Conservation (phyloP, 164 flowering plant species). For the Vitis amurensis region DNA sequence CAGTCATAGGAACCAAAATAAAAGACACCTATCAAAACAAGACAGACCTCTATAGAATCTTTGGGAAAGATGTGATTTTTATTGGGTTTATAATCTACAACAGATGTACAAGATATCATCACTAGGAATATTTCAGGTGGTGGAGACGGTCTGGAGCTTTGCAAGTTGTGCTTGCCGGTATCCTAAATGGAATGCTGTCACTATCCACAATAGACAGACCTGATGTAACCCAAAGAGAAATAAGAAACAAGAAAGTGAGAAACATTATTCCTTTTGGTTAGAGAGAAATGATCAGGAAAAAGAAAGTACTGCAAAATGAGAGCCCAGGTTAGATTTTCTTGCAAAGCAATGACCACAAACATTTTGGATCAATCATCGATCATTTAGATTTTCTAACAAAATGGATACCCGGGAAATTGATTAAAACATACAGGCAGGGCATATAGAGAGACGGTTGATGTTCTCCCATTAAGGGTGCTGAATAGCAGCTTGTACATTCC, state of each 20-base stretch:
- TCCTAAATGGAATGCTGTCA: slow-evolving; percentile 72
- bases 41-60: not conserved
- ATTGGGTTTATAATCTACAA: too few relatives aligned
- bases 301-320: not conserved
- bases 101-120: not conserved
- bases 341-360: not conserved
- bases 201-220: slow-evolving; percentile 80
- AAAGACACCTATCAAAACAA: too few relatives aligned
- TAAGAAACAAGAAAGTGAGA: not conserved
- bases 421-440: slow-evolving; percentile 75
- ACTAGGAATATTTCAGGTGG: slow-evolving; percentile 11
- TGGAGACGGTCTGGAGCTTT: slow-evolving; percentile 39
- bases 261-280: not conserved
- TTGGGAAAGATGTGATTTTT: not conserved
- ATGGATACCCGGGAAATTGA: not conserved
- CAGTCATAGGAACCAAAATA: not conserved
- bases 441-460: slow-evolving; percentile 66
- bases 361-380: too few relatives aligned
- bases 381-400: not conserved
- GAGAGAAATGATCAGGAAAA: not conserved
- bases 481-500: slow-evolving; percentile 80
- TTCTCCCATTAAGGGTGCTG: slow-evolving; percentile 49
- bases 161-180: slow-evolving; percentile 66
- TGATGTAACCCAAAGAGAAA: slow-evolving; percentile 17
- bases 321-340: not conserved